Base-by-base conservation (phyloP, 2,329 filamentous ascomycete genomes). In the Microdochium trichocladiopsis region DNA sequence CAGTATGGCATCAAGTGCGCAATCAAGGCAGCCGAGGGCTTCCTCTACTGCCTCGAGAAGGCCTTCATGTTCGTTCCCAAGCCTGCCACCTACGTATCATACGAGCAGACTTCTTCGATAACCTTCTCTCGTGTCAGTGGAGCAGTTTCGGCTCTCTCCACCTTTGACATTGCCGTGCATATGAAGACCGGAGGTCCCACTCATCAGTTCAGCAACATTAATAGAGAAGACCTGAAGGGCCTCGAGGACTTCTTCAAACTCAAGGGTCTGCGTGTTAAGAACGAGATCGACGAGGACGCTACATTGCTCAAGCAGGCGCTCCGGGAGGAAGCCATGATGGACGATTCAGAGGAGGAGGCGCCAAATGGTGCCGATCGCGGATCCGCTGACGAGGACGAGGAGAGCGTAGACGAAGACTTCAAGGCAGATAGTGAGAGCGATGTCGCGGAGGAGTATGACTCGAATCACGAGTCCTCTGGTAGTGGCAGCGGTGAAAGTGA, bases 11-110 rank as follows among this genome's bases (percentile, higher is more conserved):
- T 99, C 72, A 99, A 99, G 74, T 99, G 94, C 72, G 95, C 92
- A n/a, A 96, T 99, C 82, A 99, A 99, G 74, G 95, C 95, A 51
- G 96, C 95, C 69, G 94, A 99, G 73, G 94, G 95, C 55, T 92
- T 96, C 66, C 77, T 99, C 50, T 99, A 95, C 80, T 96, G 92
- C 68, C 75, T 99, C 60, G 94, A 99, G 72, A 96, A 96, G 73
- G 93, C 92, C 8, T 95, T 99, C 71, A 95, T 99, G 83, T 99
- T 99, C 69, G 94, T 99, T 16, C 94, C 94, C 28, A 99, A 99
- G 74, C 94, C 94, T 1, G 92, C 94, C 16, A 96, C 93, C 1
- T 99, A 97, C 72, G 93, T 99, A 55, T 88, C 90, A 55, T 95
- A 96, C 72, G 94, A 99, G 64, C 90, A 96, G 64, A 88, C 95